Base-by-base conservation (phyloP, 805 yeast species). In the Vanderwaltozyma yarrowii region DNA sequence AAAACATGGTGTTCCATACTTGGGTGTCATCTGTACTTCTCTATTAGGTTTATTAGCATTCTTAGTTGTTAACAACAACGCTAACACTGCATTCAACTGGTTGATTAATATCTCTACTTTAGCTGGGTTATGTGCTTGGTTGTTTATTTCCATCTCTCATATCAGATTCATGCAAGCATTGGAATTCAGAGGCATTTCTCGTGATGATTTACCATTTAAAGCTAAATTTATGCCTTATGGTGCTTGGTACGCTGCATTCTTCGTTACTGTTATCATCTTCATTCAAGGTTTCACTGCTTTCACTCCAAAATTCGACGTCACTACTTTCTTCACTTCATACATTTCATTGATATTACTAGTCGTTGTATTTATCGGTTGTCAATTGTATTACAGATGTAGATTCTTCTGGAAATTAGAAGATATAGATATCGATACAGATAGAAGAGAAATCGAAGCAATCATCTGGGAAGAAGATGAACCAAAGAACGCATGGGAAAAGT, bases 201-300 rank as follows among this genome's bases (percentile, higher is more conserved):
- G 89, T 51, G 75, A 76, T 46, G 63, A 68, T 13, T 66, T 82
- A 46, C 88, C 89, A 4, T 82, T 69, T 64, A 77, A 76, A 52
- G 85, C 87, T 12, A 61, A 56, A 35, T 65, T 69, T 35, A 78
- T 76, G 75, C 88, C 89, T 3, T 71, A 55, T 49, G 66, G 66
- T 45, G 80, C 86, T 3, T 76, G 73, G 59, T 76, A 79, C 47
- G 74, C 84, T 5, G 59, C 74, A 12, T 59, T 68, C 40, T 62
- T 69, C 41, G 66, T 78, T 31, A 61, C 70, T n/a, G 51, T 78
- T 23, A 70, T 82, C 49, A 69, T 71, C 8, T 73, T 81, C 46
- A 66, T 82, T 39, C 88, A 82, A 61, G 92, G 92, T 39, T 81
- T 69, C 59, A 50, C 64, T 5, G 72, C 72, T 2, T 82, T 82